phyloP scores from a whole-genome alignment of 768 basidiomycete species.

The Infundibulicybe gibba region DNA sequence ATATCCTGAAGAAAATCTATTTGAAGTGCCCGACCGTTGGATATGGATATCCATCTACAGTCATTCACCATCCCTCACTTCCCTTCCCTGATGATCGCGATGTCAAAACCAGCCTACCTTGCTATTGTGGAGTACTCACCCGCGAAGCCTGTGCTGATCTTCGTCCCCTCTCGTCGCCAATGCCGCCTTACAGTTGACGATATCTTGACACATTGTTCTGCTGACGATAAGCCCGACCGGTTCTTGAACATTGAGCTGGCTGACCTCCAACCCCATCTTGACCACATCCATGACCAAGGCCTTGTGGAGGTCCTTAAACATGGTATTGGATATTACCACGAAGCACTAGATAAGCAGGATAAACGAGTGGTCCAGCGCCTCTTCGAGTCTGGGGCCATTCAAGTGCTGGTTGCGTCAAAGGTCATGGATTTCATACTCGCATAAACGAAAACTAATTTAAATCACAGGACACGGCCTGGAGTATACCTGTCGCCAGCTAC shows the following conservation, averaged over 20 bases:
- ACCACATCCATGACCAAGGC: conserved; percentile 73
- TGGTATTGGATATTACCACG: conserved; percentile 94
- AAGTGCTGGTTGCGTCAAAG: conserved; percentile 92
- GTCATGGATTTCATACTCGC: conserved; percentile 28
- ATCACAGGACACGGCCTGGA: conserved; percentile 90
- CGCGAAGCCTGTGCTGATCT: conserved; percentile 84
- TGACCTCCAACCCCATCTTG: conserved; percentile 85
- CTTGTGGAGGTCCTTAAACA: conserved; percentile 81
- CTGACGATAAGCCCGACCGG: conserved; percentile 78
- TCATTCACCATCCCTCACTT: conserved; percentile 97
- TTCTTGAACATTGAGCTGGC: conserved; percentile 87
- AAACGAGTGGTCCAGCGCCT: conserved; percentile 90
- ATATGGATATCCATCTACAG: conserved; percentile 97
- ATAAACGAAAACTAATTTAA: neutral
- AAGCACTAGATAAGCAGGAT: conserved; percentile 88
- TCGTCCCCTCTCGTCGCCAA: conserved; percentile 91
- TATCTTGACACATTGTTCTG: conserved; percentile 81
- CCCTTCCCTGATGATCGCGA: conserved; percentile 97
- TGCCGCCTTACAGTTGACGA: conserved; percentile 94
- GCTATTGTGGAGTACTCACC: conserved; percentile 86
- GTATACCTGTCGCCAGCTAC: conserved; percentile 87
- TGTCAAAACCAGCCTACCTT: conserved; percentile 98
- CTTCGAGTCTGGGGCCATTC: conserved; percentile 93
- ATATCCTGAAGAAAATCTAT: conserved; percentile 3
- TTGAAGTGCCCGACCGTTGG: conserved; percentile 85